Conservation (phyloP, 495 filamentous ascomycete species). For the Bombardia bombarda region DNA sequence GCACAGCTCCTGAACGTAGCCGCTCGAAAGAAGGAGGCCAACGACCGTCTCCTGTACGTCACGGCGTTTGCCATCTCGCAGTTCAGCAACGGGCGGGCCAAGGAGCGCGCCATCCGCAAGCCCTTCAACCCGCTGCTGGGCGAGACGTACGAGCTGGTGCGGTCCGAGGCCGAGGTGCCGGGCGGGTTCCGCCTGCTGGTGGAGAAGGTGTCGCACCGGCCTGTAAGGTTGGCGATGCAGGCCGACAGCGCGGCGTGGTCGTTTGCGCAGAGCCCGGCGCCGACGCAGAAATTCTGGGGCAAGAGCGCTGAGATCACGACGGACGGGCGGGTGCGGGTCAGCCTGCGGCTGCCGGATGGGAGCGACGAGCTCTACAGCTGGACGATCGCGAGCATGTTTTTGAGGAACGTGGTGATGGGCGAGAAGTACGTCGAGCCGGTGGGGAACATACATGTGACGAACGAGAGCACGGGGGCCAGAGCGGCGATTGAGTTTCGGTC, state of each 20-base stretch:
- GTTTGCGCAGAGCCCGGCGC: conserved; percentile 75
- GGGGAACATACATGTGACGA: conserved; percentile 70
- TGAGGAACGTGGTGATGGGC: conserved; percentile 93
- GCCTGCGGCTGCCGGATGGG: conserved; percentile 41
- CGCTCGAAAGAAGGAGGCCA: conserved; percentile 43
- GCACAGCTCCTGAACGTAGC: conserved; percentile 74
- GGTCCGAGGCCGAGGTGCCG: conserved; percentile 62
- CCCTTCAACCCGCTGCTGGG: conserved; percentile 97
- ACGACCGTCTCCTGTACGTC: conserved; percentile 71
- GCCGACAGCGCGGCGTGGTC: conserved; percentile 80
- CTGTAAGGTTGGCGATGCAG: conserved; percentile 86
- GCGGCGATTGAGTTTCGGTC: conserved; percentile 79
- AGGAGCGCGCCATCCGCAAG: conserved; percentile 89
- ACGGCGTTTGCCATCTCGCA: conserved; percentile 84
- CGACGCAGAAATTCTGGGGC: conserved; percentile 96
- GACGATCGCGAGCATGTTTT: conserved; percentile 75
- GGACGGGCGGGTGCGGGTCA: conserved; percentile 73
- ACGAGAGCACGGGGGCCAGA: conserved; percentile 74
- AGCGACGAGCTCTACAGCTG: conserved; percentile 75
- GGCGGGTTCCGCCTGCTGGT: conserved; percentile 80
- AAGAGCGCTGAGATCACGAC: conserved; percentile 91
- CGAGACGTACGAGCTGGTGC: conserved; percentile 88
- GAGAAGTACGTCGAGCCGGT: conserved; percentile 98
- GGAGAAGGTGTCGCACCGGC: conserved; percentile 89
- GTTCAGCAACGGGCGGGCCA: conserved; percentile 69